phyloP scores from a whole-genome alignment of 768 basidiomycete species.

The Hemileccinum rubropunctum region DNA sequence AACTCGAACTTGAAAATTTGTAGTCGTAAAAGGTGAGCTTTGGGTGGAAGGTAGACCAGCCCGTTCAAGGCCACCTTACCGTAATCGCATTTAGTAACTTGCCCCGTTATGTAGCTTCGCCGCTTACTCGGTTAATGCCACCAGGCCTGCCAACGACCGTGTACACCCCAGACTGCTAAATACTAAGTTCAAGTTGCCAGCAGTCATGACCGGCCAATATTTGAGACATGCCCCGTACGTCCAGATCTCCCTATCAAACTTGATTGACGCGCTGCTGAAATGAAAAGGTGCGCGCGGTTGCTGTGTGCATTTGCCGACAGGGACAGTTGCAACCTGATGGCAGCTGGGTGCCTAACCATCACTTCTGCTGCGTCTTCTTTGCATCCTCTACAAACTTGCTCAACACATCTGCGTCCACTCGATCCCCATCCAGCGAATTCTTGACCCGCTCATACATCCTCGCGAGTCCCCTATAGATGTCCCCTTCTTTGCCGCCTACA shows the following conservation, averaged over 20 bases:
- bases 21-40: conserved; percentile 14
- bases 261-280: conserved; percentile 20
- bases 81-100: conserved; percentile 28
- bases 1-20: conserved; percentile 28
- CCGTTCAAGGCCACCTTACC: conserved; percentile 12
- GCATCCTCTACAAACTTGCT: conserved; percentile 47
- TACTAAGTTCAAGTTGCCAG: no score
- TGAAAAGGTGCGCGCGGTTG: conserved; percentile 24
- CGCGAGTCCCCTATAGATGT: conserved; percentile 48
- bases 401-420: conserved; percentile 40
- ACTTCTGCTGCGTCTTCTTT: conserved; percentile 20
- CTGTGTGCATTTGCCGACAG: conserved; percentile 12
- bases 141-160: background rate
- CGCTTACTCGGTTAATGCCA: conserved; percentile 16
- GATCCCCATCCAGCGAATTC: conserved; percentile 36
- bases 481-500: conserved; percentile 43
- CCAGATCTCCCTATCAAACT: conserved; percentile 8
- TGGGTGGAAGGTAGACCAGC: conserved; percentile 22
- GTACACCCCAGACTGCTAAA: background rate
- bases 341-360: conserved; percentile 9
- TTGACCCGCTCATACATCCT: conserved; percentile 45
- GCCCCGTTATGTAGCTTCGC: conserved; percentile 8
- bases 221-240: background rate
- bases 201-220: background rate
- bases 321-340: conserved; percentile 8